Evolutionary conservation across 2,329 filamentous ascomycete genomes (phyloP), one percentile per base, ranked within the genome.

Genomic region (Teratosphaeria destructans): DNA sequence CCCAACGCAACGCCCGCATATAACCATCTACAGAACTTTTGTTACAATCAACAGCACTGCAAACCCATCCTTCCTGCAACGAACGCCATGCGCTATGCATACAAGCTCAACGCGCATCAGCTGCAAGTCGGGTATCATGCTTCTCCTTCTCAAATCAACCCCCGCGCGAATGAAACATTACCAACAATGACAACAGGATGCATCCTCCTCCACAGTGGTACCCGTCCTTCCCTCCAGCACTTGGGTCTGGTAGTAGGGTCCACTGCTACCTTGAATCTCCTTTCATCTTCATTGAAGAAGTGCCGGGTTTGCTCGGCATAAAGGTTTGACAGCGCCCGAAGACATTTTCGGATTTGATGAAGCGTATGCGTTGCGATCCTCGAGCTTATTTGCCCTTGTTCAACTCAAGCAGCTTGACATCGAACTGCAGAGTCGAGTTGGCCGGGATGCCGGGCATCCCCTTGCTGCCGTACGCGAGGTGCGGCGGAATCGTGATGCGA

Each of bases 361-460:
- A 26, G 29, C 11, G 54, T 26, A 8, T 2, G n/a, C 5, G 29
- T 35, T 19, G 54, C 23, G 14, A 32, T 37, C 14, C 8, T 11
- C 16, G 54, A 56, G 54, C 60, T 61, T 68, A 68, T 63, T 67
- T 70, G 57, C 66, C 64, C 67, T 78, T 78, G 67, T 75, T 74
- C 67, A 81, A 72, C 57, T 76, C 75, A 58, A 81, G 72, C 60
- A 77, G 72, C 76, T 81, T 81, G 72, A 81, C 74, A 75, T 99
- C 95, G 75, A 99, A 99, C 73, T 88, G 84, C 75, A 99, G 79
- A 67, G 87, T 90, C 75, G 90, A 93, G 84, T 97, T 96, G 69
- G 82, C 83, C 27, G 94, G 94, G 69, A 99, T 97, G 66, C 88
- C 91, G 56, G 90, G 88, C 63, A 82, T 61, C 32, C 65, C 80